Evolutionary conservation across 225 moss, liverwort and hornwort genomes (phyloP), one percentile per base, ranked within the genome.

Genomic region (Neckera pumila): DNA sequence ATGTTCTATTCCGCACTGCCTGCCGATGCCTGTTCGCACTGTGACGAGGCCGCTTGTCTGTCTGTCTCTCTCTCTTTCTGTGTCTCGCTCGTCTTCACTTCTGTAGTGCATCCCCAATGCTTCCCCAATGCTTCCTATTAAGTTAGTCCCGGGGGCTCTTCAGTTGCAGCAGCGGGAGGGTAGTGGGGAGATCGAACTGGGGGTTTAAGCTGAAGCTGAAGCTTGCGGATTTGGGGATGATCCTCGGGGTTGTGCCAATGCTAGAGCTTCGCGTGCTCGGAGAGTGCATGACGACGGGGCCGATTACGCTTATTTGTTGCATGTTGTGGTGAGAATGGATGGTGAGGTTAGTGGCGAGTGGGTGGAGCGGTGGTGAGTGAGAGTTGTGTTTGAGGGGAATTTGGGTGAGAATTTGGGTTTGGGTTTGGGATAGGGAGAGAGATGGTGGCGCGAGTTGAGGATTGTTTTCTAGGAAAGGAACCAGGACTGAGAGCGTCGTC

Each of bases 371-470:
- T 88, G 91, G 89, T 90, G 43, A 84, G 83, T 66, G 79, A 43
- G 16, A 23, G 36, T 43, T 22, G n/a, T 61, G 83, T 47, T 23
- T 30, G 36, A 12, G 22, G 38, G 21, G 80, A 22, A 56, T 75
- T 77, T 22, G 71, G 45, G 73, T 45, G 63, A 76, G 84, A 70
- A 82, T 76, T 86, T 43, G 76, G 51, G 71, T 23, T 58, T 15
- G 59, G 34, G 49, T 59, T n/a, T 28, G 47, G 27, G 61, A 74
- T 14, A 81, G 26, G 57, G 84, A 81, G 38, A 92, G 92, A 90
- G 89, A 94, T 94, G 93, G 93, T 94, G 70, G 93, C 90, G 80
- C 91, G 85, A 76, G 90, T 89, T 47, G 93, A 93, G 76, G 93
- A 92, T 79, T 87, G 91, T 89, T 90, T 92, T 22, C 87, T 91